Evolutionary conservation across 768 basidiomycete species (phyloP).

Genomic region (Termitomyces sp.): DNA sequence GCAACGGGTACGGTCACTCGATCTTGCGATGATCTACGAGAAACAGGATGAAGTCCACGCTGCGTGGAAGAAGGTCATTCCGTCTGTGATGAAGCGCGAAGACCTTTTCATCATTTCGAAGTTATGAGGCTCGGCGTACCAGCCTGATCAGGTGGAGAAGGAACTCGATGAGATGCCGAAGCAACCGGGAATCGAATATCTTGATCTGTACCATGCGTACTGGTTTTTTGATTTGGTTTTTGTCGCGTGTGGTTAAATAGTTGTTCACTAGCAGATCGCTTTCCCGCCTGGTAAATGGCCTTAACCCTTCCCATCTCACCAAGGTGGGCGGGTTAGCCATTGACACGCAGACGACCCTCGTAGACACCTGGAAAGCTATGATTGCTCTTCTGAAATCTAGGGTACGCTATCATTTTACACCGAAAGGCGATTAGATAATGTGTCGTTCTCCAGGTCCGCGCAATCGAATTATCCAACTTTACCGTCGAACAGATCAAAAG

Average conservation of each 20-base stretch:
- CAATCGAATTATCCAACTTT: constrained; percentile 85
- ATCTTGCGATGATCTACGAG: constrained; percentile 75
- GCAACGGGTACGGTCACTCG: constrained; percentile 82
- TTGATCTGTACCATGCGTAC: constrained; percentile 75
- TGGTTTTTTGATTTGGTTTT: neutral
- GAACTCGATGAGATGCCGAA: constrained; percentile 74
- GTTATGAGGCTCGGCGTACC: constrained; percentile 78
- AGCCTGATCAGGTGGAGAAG: constrained; percentile 63
- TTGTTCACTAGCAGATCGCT: constrained; percentile 79
- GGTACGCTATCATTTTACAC: constrained; percentile 31
- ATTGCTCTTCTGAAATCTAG: constrained; percentile 69
- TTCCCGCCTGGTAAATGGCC: constrained; percentile 58
- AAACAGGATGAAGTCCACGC: constrained; percentile 80
- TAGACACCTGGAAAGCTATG: constrained; percentile 85
- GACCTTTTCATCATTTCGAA: constrained; percentile 83
- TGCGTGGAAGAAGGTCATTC: constrained; percentile 75
- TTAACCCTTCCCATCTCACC: constrained; percentile 54
- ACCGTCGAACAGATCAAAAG: constrained; percentile 61
- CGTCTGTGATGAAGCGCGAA: constrained; percentile 73
- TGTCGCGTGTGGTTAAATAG: constrained; percentile 30
- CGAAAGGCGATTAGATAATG: neutral
- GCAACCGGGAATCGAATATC: constrained; percentile 73
- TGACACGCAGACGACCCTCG: constrained; percentile 58
- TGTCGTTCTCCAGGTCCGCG: constrained; percentile 45
- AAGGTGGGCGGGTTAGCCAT: too few species aligned